These are phyloP conservation scores for Rhodotorula mucilaginosa DNA, from an alignment of 1,284 basidiomycete genomes.

Conservation along the genomic window DNA sequence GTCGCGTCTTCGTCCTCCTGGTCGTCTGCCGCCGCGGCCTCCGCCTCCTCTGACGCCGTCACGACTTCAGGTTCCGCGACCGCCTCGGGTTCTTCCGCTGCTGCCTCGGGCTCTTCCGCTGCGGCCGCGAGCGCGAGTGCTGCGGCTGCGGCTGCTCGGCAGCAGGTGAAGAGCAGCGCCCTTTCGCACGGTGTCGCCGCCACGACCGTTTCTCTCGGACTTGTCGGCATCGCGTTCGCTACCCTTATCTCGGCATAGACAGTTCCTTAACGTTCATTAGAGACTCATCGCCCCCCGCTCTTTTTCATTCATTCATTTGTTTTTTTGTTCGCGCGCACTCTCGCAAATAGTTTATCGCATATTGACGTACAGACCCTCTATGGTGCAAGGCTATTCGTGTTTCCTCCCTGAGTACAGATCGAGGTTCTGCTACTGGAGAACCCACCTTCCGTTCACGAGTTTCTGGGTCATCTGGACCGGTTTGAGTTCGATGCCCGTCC, in stretches of 20 bases:
- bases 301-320: background rate
- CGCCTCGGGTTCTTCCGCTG: background rate
- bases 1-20: background rate
- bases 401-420: background rate
- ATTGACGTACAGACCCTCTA: background rate
- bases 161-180: no score
- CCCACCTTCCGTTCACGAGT: constrained; percentile 51
- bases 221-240: no score
- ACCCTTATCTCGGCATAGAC: no score
- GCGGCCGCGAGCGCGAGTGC: no score
- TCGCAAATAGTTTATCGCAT: background rate
- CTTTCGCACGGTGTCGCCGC: no score
- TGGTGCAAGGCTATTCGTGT: no score
- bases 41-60: background rate
- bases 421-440: constrained; percentile 30
- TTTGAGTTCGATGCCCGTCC: constrained; percentile 74
- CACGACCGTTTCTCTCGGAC: no score
- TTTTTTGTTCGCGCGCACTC: background rate
- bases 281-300: background rate
- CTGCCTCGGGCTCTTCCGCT: background rate
- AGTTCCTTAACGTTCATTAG: no score
- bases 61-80: background rate
- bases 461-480: constrained; percentile 60
- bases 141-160: no score
- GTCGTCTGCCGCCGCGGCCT: constrained; percentile 1